Evolutionary conservation across 495 filamentous ascomycete genomes (phyloP).

Genomic region (Astrocystis sublimbata): DNA sequence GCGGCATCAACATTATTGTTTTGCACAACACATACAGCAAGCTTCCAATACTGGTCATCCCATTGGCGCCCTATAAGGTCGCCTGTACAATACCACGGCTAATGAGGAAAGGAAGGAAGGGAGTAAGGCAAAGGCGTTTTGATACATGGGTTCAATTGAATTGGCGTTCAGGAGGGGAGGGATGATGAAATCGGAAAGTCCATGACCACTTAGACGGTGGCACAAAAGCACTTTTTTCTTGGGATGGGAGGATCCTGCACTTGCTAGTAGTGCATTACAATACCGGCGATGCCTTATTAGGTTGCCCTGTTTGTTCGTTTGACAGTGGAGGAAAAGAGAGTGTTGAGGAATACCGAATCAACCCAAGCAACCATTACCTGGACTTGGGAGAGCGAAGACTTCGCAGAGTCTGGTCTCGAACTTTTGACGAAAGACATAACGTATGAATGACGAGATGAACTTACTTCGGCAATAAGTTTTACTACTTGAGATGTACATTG

Average conservation of each 20-base stretch:
- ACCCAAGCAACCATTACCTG: conserved; percentile 4
- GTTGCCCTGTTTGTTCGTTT: conserved; percentile 3
- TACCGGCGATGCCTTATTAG: background rate
- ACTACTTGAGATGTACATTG: background rate
- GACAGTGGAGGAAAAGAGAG: background rate
- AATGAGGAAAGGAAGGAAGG: background rate
- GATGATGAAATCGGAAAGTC: background rate
- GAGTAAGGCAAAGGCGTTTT: conserved; percentile 15
- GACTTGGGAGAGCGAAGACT: conserved; percentile 10
- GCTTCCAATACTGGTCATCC: background rate
- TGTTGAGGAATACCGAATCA: background rate
- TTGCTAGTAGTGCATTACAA: background rate
- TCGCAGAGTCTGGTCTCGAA: conserved; percentile 22
- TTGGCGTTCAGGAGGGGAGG: conserved; percentile 13
- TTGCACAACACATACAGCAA: background rate
- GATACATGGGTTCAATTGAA: conserved; percentile 3
- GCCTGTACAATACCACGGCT: conserved; percentile 13
- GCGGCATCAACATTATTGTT: background rate
- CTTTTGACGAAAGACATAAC: conserved; percentile 28
- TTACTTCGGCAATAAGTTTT: conserved; percentile 21
- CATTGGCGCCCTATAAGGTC: background rate
- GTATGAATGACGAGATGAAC: conserved; percentile 37
- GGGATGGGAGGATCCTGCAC: conserved; percentile 1
- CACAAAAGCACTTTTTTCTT: conserved; percentile 9
- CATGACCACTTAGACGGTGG: background rate